Conservation (phyloP, 2,329 filamentous ascomycete species). For the Cephalotrichum gorgonifer region DNA sequence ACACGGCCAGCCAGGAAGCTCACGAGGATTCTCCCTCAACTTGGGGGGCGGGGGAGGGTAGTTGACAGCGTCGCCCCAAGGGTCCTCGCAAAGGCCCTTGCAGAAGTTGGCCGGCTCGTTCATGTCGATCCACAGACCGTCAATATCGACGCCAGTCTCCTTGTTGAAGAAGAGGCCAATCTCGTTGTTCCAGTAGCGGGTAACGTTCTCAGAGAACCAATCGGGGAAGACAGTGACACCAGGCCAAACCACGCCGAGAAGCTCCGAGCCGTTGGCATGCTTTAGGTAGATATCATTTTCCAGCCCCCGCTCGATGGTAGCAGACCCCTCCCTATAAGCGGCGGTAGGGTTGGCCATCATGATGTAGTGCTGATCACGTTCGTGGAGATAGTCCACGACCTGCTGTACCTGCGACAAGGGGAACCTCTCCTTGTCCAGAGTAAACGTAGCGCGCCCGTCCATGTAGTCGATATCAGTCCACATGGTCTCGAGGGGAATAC, state of each 20-base stretch:
- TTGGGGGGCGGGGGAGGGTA: constrained; percentile 53
- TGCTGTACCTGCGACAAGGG: constrained; percentile 52
- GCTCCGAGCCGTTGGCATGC: constrained; percentile 43
- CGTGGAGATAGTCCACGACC: constrained; percentile 56
- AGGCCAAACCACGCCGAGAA: constrained; percentile 64
- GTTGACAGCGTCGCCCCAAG: constrained; percentile 12
- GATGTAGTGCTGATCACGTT: constrained; percentile 57
- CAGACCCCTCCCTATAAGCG: constrained; percentile 35
- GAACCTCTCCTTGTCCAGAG: constrained; percentile 30
- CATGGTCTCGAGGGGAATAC: constrained; percentile 51
- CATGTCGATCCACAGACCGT: constrained; percentile 71
- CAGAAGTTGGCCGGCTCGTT: constrained; percentile 30
- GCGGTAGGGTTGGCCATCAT: constrained; percentile 69
- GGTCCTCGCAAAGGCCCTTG: constrained; percentile 5
- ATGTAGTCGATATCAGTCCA: constrained; percentile 34
- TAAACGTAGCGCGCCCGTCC: constrained; percentile 13
- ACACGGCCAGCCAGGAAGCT: too few species aligned
- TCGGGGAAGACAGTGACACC: constrained; percentile 65
- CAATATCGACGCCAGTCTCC: constrained; percentile 48
- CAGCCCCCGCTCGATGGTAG: constrained; percentile 28
- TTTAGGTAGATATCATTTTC: constrained; percentile 37
- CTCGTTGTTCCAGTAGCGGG: constrained; percentile 59
- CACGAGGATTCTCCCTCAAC: constrained; percentile 36
- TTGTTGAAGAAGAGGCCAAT: constrained; percentile 55
- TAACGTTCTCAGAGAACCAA: constrained; percentile 60